Base-by-base conservation (phyloP, 192 early-diverging fungal species). In the Rhizophlyctis rosea region DNA sequence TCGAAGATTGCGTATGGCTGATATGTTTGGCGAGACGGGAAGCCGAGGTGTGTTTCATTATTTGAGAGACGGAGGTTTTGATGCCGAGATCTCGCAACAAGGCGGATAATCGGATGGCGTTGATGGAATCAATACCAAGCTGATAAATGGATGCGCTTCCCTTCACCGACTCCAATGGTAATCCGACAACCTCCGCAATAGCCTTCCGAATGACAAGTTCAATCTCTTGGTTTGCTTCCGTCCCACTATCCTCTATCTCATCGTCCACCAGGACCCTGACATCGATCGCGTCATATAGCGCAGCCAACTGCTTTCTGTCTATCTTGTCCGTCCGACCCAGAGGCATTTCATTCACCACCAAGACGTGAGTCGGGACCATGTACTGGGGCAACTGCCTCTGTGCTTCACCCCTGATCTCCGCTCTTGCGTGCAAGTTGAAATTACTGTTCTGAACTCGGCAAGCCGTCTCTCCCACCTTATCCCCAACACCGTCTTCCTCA, bases 361-460 rank as follows among this genome's bases (percentile, higher is more conserved):
- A 3, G 32, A 62, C 39, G 18, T 28, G 9, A 14, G 62, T 62
- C 11, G 64, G 64, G 4, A 65, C 55, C 60, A 64, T 64, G 54
- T 64, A 58, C 4, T 35, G 18, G 14, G 62, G 62, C 21, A 64
- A 34, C 54, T 29, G 2, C n/a, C 18, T 32, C 24, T 31, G 14
- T 14, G 62, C 54, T 21, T 29, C 27, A 14, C 24, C 23, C 23
- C n/a, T n/a, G n/a, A n/a, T n/a, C n/a, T n/a, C n/a, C n/a, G n/a
- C n/a, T n/a, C n/a, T n/a, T n/a, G n/a, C n/a, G n/a, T n/a, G n/a
- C n/a, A n/a, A n/a, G n/a, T n/a, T n/a, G n/a, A n/a, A n/a, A n/a
- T n/a, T n/a, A n/a, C n/a, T n/a, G n/a, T n/a, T n/a, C n/a, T n/a
- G n/a, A n/a, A n/a, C n/a, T n/a, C n/a, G n/a, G n/a, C n/a, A n/a